phyloP scores from a whole-genome alignment of 2,329 filamentous ascomycete species.

The Rhynchosporium graminicola region DNA sequence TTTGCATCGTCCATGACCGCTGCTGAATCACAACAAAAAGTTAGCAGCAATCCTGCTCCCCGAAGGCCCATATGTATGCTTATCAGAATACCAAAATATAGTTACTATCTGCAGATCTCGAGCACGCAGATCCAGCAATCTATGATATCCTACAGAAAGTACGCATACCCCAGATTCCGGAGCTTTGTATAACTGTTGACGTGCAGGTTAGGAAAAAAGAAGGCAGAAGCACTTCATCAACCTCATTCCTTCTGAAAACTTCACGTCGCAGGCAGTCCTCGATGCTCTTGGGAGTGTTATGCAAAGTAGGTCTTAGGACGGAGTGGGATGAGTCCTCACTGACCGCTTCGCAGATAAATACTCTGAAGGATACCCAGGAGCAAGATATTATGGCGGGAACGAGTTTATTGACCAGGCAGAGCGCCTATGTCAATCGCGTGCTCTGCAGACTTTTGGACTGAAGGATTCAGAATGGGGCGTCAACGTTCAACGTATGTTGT shows the following conservation, averaged over 20 bases:
- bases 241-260: conserved; percentile 92
- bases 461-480: conserved; percentile 91
- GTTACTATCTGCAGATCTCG: conserved; percentile 77
- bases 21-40: conserved; percentile 60
- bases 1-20: conserved; percentile 38
- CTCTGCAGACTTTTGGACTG: conserved; percentile 82
- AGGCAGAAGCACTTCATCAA: conserved; percentile 99
- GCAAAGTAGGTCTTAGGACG: conserved; percentile 67
- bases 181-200: conserved; percentile 18
- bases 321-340: conserved; percentile 43
- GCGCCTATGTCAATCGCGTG: conserved; percentile 84
- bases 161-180: conserved; percentile 26
- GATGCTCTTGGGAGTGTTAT: conserved; percentile 92
- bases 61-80: conserved; percentile 18
- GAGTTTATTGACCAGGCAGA: conserved; percentile 94
- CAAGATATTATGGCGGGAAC: conserved; percentile 95
- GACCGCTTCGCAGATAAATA: conserved; percentile 74
- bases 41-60: conserved; percentile 35
- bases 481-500: conserved; percentile 78
- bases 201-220: conserved; percentile 73
- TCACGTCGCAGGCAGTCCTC: conserved; percentile 88
- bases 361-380: conserved; percentile 95
- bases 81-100: conserved; percentile 43
- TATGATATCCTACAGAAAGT: conserved; percentile 92
- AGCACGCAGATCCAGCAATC: conserved; percentile 83